phyloP scores from a whole-genome alignment of 331 rosid species.

The Stylosanthes scabra region DNA sequence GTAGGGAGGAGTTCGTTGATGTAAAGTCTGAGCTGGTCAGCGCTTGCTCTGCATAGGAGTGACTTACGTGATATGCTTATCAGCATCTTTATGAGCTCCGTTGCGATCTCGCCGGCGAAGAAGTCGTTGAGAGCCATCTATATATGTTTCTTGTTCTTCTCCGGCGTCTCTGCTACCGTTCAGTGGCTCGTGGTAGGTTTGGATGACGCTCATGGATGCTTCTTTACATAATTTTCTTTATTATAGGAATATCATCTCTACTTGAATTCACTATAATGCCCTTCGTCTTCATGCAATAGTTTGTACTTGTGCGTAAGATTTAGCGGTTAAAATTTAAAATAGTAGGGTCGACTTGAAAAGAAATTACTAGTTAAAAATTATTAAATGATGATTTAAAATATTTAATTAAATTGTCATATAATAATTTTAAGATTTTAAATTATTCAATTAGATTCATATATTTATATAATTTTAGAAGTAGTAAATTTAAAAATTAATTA shows the following conservation, averaged over 20 bases:
- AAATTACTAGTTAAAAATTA: too few species aligned
- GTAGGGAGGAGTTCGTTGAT: constrained; percentile 56
- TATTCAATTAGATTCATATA: too few species aligned
- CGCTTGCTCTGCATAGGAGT: constrained; percentile 60
- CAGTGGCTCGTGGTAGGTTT: background rate
- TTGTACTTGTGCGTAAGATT: too few species aligned
- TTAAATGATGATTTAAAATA: too few species aligned
- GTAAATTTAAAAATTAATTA: too few species aligned
- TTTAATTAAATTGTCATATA: too few species aligned
- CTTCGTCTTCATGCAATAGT: background rate
- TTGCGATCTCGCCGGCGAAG: constrained; percentile 82
- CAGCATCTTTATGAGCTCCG: constrained; percentile 76
- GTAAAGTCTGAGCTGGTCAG: constrained; percentile 51
- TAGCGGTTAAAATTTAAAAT: too few species aligned
- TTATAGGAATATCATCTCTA: background rate
- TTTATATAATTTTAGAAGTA: too few species aligned
- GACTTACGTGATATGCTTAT: constrained; percentile 55
- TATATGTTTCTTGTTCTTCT: background rate
- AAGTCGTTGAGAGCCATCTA: constrained; percentile 72
- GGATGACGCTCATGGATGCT: background rate
- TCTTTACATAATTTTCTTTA: too few species aligned
- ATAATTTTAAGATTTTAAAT: too few species aligned
- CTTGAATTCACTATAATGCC: background rate
- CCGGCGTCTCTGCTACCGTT: background rate
- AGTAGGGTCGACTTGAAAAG: too few species aligned